Evolutionary conservation across 2,329 filamentous ascomycete species (phyloP).

Genomic region (Xylaria multiplex): DNA sequence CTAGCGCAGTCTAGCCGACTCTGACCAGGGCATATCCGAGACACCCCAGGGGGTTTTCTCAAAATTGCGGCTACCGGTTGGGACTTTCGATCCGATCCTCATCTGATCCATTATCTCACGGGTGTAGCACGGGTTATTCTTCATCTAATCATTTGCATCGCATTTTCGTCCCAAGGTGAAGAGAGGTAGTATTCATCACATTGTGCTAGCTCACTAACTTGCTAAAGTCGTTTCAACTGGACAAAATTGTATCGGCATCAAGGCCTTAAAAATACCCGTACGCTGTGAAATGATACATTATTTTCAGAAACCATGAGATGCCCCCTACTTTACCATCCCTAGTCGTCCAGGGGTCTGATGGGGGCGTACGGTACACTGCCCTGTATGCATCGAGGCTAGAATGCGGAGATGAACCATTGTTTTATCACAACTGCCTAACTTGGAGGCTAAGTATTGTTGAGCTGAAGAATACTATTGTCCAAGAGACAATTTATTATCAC

Average conservation of each 20-base stretch:
- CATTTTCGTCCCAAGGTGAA: too few species aligned
- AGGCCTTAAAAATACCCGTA: too few species aligned
- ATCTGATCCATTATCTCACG: constrained; percentile 4
- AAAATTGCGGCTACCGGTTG: constrained; percentile 19
- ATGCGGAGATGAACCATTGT: constrained; percentile 5
- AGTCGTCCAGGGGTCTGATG: constrained; percentile 9
- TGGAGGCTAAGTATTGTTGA: constrained; percentile 10
- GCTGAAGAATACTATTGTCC: constrained; percentile 19
- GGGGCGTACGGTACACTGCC: neutral
- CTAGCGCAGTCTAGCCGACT: constrained; percentile 19
- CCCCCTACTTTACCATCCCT: neutral
- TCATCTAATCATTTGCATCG: neutral
- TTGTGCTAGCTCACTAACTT: neutral
- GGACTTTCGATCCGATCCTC: constrained; percentile 11
- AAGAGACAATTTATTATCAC: constrained; percentile 12
- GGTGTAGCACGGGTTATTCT: neutral
- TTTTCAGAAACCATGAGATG: neutral
- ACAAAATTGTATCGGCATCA: too few species aligned
- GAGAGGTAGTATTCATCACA: neutral
- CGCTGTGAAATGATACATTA: too few species aligned
- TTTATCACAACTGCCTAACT: constrained; percentile 9
- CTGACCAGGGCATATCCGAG: constrained; percentile 17
- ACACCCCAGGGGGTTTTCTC: constrained; percentile 4
- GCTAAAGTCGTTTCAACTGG: neutral
- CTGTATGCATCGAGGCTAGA: neutral